phyloP scores from a whole-genome alignment of 371 early-diverging fungal species.

The Nematocida parisii region DNA sequence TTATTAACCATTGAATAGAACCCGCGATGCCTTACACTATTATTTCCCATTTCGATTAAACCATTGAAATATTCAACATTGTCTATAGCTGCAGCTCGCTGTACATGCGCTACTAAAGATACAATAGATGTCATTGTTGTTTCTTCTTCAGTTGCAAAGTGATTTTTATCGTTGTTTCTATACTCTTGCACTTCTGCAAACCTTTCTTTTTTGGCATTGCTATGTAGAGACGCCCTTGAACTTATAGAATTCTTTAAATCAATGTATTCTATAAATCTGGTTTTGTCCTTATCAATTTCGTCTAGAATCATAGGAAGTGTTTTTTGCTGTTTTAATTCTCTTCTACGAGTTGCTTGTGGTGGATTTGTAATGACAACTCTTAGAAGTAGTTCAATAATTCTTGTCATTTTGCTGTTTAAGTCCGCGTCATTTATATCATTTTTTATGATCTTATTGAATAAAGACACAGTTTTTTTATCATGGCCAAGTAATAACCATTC shows the following conservation, averaged over 20 bases:
- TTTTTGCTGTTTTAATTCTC: background rate
- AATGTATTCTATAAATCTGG: background rate
- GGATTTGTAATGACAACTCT: background rate
- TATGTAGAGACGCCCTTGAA: background rate
- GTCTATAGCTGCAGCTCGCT: conserved; percentile 8
- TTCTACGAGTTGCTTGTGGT: background rate
- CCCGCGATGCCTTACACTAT: background rate
- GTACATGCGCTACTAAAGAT: background rate
- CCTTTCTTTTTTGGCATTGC: background rate
- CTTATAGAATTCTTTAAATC: background rate
- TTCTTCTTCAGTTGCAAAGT: background rate
- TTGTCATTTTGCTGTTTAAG: background rate
- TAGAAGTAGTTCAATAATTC: background rate
- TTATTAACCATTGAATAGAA: background rate
- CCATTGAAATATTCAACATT: background rate
- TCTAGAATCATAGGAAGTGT: background rate
- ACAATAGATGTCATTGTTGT: background rate
- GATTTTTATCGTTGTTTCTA: background rate
- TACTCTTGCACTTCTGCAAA: background rate
- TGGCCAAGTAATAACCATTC: background rate
- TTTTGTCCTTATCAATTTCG: background rate
- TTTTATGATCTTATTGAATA: background rate
- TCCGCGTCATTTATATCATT: background rate
- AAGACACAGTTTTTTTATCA: background rate
- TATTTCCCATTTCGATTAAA: background rate